Conservation (phyloP, 2,329 filamentous ascomycete genomes). For the Plectosphaerella sp. region DNA sequence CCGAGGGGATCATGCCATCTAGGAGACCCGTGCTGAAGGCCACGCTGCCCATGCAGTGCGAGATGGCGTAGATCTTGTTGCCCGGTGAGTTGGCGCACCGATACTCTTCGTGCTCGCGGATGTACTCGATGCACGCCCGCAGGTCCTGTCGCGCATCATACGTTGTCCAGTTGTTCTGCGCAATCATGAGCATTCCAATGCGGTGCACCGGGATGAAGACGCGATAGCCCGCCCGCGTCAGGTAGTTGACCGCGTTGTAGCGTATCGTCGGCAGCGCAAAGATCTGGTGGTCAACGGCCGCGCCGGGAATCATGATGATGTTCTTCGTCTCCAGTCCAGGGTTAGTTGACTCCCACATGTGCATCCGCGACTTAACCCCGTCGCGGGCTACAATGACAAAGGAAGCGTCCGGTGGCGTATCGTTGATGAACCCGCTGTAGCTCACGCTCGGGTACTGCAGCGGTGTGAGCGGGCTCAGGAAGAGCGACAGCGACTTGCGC, state of each 20-base stretch:
- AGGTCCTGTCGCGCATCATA: slow-evolving; percentile 58
- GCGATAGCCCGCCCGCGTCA: slow-evolving; percentile 55
- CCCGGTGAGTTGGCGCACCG: slow-evolving; percentile 17
- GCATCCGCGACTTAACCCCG: slow-evolving; percentile 45
- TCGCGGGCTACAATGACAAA: slow-evolving; percentile 47
- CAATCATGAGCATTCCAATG: slow-evolving; percentile 48
- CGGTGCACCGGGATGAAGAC: slow-evolving; percentile 55
- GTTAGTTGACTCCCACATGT: slow-evolving; percentile 52
- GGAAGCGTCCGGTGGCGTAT: slow-evolving; percentile 37
- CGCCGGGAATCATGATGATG: slow-evolving; percentile 59
- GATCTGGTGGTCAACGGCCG: slow-evolving; percentile 59
- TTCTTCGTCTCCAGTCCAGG: slow-evolving; percentile 34
- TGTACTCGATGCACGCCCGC: slow-evolving; percentile 47
- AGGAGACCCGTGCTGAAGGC: slow-evolving; percentile 55
- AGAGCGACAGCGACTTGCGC: slow-evolving; percentile 44
- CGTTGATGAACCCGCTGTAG: slow-evolving; percentile 48
- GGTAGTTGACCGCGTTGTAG: slow-evolving; percentile 61
- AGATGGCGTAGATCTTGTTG: slow-evolving; percentile 50
- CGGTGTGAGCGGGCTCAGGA: slow-evolving; percentile 49
- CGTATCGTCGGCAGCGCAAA: slow-evolving; percentile 58
- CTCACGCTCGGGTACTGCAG: slow-evolving; percentile 50
- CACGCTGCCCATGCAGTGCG: slow-evolving; percentile 62
- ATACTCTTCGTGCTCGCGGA: slow-evolving; percentile 32
- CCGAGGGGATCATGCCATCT: slow-evolving; percentile 52
- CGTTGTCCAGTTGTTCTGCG: slow-evolving; percentile 51